phyloP scores from a whole-genome alignment of 2,329 filamentous ascomycete species.

The Fusarium sarcochroum region DNA sequence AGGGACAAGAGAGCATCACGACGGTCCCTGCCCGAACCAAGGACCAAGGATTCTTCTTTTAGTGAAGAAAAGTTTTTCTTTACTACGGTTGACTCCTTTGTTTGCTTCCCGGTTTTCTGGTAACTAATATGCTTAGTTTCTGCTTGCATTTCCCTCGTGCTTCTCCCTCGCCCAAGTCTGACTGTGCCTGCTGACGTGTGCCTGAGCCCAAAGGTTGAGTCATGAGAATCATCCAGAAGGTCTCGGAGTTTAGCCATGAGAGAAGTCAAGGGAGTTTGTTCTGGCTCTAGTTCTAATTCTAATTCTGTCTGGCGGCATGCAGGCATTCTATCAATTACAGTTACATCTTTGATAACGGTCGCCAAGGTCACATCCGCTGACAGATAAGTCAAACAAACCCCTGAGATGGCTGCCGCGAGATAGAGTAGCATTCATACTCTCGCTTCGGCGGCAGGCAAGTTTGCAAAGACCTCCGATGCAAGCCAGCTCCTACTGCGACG shows the following conservation, averaged over 20 bases:
- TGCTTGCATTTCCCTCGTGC: slow-evolving; percentile 23
- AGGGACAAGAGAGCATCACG: slow-evolving; percentile 28
- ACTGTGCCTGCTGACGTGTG: slow-evolving; percentile 33
- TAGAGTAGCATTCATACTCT: slow-evolving; percentile 33
- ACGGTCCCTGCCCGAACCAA: slow-evolving; percentile 24
- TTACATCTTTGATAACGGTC: slow-evolving; percentile 32
- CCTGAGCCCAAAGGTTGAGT: slow-evolving; percentile 25
- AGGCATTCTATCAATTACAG: slow-evolving; percentile 16
- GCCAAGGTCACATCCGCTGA: slow-evolving; percentile 23
- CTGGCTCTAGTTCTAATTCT: too few relatives aligned
- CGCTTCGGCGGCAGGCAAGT: slow-evolving; percentile 39
- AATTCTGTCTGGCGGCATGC: neutral
- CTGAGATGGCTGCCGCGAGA: slow-evolving; percentile 36
- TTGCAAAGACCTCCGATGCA: slow-evolving; percentile 6
- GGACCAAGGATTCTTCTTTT: slow-evolving; percentile 8
- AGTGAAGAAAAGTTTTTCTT: slow-evolving; percentile 23
- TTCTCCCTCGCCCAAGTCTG: slow-evolving; percentile 13
- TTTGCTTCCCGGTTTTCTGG: slow-evolving; percentile 25
- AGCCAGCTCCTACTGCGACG: slow-evolving; percentile 10
- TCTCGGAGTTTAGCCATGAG: slow-evolving; percentile 10
- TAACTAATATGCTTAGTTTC: slow-evolving; percentile 1
- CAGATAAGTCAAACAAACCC: slow-evolving; percentile 16
- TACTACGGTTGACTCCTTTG: slow-evolving; percentile 1
- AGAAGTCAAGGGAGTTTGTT: slow-evolving; percentile 3
- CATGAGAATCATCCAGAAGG: slow-evolving; percentile 32